Conservation (phyloP, 2,329 filamentous ascomycete genomes). For the Fusarium algeriense region DNA sequence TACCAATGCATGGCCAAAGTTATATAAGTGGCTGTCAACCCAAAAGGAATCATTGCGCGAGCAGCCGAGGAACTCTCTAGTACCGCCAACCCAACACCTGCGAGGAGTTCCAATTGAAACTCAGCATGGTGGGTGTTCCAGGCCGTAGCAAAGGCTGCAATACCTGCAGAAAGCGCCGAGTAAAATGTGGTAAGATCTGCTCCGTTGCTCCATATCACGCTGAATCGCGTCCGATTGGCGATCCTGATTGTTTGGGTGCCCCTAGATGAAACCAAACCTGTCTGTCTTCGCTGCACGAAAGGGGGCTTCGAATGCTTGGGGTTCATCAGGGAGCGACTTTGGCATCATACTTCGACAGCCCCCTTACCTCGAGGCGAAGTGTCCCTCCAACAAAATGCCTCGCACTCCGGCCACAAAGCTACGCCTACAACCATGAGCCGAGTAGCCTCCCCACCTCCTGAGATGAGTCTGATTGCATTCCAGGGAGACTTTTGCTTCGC, state of each 20-base stretch:
- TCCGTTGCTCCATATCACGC: not conserved
- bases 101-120: not conserved
- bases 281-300: not conserved
- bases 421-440: not conserved
- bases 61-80: not conserved
- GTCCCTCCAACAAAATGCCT: not conserved
- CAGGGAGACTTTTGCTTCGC: not conserved
- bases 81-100: not conserved
- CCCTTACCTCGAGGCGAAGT: not conserved
- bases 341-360: not conserved
- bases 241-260: not conserved
- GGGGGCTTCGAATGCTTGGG: not conserved
- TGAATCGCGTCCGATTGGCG: not conserved
- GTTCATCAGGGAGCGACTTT: not conserved
- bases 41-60: not conserved
- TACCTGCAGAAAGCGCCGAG: not conserved
- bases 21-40: not conserved
- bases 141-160: not conserved
- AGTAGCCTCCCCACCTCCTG: not conserved
- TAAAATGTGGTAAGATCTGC: not conserved
- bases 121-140: not conserved
- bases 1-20: not conserved
- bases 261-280: not conserved
- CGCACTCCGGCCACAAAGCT: not conserved
- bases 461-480: not conserved